phyloP scores from a whole-genome alignment of 345 rosid species.

The Stellera chamaejasme region DNA sequence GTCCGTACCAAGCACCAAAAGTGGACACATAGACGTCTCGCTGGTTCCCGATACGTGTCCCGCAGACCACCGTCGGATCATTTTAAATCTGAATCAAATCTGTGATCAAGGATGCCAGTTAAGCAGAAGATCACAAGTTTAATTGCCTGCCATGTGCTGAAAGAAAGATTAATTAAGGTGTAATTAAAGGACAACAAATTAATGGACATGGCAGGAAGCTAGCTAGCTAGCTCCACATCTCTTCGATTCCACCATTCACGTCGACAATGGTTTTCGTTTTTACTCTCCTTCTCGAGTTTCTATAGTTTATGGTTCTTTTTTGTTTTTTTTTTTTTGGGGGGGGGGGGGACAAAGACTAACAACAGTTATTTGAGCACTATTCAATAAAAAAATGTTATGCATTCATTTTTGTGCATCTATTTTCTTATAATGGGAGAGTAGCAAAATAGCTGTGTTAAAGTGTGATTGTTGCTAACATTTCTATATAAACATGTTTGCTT shows the following conservation, averaged over 20 bases:
- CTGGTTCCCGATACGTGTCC: slow-evolving; percentile 16
- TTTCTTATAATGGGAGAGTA: no score
- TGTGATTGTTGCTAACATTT: no score
- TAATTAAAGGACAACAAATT: neutral
- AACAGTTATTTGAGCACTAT: no score
- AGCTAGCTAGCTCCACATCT: no score
- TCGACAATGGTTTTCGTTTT: neutral
- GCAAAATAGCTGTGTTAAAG: no score
- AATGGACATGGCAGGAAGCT: no score
- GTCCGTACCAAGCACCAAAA: slow-evolving; percentile 13
- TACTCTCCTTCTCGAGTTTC: slow-evolving; percentile 14
- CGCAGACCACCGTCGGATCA: neutral
- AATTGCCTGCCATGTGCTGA: slow-evolving; percentile 46
- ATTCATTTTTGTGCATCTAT: no score
- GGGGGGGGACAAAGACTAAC: no score
- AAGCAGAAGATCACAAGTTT: slow-evolving; percentile 14
- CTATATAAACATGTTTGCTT: no score
- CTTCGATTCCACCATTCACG: slow-evolving; percentile 29
- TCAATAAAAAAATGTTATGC: no score
- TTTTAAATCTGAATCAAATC: neutral
- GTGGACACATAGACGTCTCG: slow-evolving; percentile 1
- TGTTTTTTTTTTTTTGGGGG: no score
- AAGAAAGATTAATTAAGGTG: slow-evolving; percentile 19
- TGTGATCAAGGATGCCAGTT: neutral
- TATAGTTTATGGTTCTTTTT: slow-evolving; percentile 13